These are phyloP conservation scores for Pseudopithomyces maydicus DNA, from an alignment of 2,329 filamentous ascomycete genomes.

Conservation along the genomic window DNA sequence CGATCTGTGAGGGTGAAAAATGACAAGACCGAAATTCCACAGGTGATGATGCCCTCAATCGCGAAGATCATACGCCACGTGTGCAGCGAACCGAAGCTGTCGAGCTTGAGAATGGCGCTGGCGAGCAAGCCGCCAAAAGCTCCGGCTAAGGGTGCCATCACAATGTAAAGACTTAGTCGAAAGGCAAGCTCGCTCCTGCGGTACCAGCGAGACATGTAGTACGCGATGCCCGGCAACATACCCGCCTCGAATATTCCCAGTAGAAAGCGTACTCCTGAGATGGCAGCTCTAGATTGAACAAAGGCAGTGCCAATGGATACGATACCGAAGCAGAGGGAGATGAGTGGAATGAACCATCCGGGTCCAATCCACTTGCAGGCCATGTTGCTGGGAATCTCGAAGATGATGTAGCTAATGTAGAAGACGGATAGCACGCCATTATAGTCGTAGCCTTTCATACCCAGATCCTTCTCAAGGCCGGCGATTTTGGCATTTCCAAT, in stretches of 20 bases:
- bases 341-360: constrained; percentile 71
- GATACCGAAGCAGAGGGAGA: constrained; percentile 67
- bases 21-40: constrained; percentile 61
- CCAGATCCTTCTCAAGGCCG: constrained; percentile 66
- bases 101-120: constrained; percentile 65
- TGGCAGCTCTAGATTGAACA: constrained; percentile 58
- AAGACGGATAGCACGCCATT: constrained; percentile 71
- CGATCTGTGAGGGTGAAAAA: constrained; percentile 72
- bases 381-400: constrained; percentile 67
- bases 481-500: constrained; percentile 74
- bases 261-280: constrained; percentile 68
- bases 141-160: constrained; percentile 72
- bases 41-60: constrained; percentile 71
- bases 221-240: constrained; percentile 75
- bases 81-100: constrained; percentile 60
- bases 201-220: constrained; percentile 76
- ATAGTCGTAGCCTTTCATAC: constrained; percentile 67
- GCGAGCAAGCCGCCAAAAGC: constrained; percentile 72
- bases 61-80: constrained; percentile 74
- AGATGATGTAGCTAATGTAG: constrained; percentile 71
- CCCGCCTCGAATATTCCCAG: constrained; percentile 72
- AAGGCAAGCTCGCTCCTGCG: constrained; percentile 71
- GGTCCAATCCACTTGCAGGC: constrained; percentile 73
- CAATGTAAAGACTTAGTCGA: constrained; percentile 70
- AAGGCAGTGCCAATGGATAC: constrained; percentile 70